Evolutionary conservation across 2,329 filamentous ascomycete genomes (phyloP).

Genomic region (Catunica adiposa): DNA sequence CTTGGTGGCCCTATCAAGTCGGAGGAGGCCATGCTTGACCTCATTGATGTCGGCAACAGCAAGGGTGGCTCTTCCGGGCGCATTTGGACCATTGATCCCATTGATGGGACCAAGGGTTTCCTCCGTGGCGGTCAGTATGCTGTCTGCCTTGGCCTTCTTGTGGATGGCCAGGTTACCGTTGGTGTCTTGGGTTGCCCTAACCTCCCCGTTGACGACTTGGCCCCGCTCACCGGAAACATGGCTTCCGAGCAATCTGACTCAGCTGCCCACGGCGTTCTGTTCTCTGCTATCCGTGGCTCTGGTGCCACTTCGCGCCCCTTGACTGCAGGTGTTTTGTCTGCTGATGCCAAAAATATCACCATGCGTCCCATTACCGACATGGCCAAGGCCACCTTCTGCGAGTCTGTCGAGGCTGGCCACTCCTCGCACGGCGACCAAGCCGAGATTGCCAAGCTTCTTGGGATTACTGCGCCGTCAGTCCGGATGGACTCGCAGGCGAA

Average conservation of each 20-base stretch:
- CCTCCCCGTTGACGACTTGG: conserved; percentile 66
- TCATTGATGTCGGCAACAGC: conserved; percentile 53
- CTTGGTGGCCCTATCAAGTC: conserved; percentile 53
- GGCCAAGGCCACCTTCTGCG: conserved; percentile 76
- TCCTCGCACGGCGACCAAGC: conserved; percentile 71
- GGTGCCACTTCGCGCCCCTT: conserved; percentile 71
- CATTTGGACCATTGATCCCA: conserved; percentile 94
- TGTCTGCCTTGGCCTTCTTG: conserved; percentile 79
- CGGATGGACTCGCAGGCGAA: conserved; percentile 97
- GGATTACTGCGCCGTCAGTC: conserved; percentile 77
- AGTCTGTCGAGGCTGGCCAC: conserved; percentile 87
- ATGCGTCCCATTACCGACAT: conserved; percentile 52
- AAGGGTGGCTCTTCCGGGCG: conserved; percentile 56
- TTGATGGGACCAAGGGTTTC: conserved; percentile 96
- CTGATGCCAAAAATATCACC: conserved; percentile 44
- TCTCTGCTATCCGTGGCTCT: conserved; percentile 63
- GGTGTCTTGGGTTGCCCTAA: conserved; percentile 94
- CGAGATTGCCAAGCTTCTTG: conserved; percentile 60
- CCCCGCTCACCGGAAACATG: conserved; percentile 40
- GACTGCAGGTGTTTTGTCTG: conserved; percentile 34
- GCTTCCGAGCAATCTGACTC: conserved; percentile 55
- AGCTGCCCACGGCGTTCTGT: conserved; percentile 63
- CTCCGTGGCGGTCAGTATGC: conserved; percentile 92
- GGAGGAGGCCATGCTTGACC: conserved; percentile 48
- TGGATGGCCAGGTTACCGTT: conserved; percentile 84